Evolutionary conservation across 352 stramenopile species (phyloP), one percentile per base, ranked within the genome.

Genomic region (Globisporangium cylindrosporum): DNA sequence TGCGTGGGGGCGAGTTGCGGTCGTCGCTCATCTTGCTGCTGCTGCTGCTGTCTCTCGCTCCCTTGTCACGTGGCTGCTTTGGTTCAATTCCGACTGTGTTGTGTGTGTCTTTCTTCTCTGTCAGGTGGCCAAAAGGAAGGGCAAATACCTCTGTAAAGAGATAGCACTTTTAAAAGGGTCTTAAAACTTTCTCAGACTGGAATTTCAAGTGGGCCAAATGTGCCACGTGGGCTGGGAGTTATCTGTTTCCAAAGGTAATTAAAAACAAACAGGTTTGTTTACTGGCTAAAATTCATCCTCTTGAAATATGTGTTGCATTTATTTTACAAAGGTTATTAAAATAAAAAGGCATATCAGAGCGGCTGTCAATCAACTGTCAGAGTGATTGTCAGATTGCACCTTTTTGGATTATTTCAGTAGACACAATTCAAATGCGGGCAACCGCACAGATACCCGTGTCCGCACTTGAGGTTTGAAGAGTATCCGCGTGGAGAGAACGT

Each of bases 401-500:
- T 41, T 41, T 41, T 41, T 41, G 34, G 9, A 14, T 41, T 41
- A 14, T 14, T 41, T 32, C 3, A 32, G 29, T 1, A 8, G 34
- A 9, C 34, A 41, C 29, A 41, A 41, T 41, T 41, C 34, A 41
- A 41, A 41, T 41, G 34, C 34, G 34, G 34, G 34, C 8, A 41
- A 41, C 8, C 4, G 2, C 29, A 8, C 0, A 32, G 4, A 32
- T 7, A 32, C 29, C 29, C 29, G 10, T 7, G 15, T 41, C 34
- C 34, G 15, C 58, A 78, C 25, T 68, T 92, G 18, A 72, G 68
- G 25, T 90, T 90, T 62, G 82, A 92, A 68, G 81, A 81, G 0
- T 90, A 90, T 43, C 84, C 82, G 0, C 78, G 77, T 8, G 78
- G 72, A 18, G 84, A 92, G 49, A 76, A 78, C 12, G 82, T 90